Conservation (phyloP, 805 yeast genomes). For the Alloascoidea africana region DNA sequence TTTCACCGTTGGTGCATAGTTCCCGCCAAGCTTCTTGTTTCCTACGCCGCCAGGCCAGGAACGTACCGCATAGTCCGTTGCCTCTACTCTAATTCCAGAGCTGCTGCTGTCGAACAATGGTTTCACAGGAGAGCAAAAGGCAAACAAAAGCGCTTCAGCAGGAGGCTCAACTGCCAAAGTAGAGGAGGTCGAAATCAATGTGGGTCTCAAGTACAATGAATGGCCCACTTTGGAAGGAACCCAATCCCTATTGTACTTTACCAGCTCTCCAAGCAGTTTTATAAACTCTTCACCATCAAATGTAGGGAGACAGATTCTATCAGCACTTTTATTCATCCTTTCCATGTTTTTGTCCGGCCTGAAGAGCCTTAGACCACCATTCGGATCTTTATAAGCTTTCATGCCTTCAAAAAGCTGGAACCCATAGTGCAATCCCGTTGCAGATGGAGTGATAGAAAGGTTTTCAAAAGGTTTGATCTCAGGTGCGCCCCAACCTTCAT, state of each 20-base stretch:
- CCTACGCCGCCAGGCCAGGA: constrained; percentile 49
- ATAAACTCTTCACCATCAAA: constrained; percentile 30
- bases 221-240: constrained; percentile 26
- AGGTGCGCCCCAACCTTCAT: constrained; percentile 81
- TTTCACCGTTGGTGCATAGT: constrained; percentile 35
- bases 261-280: constrained; percentile 26
- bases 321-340: constrained; percentile 33
- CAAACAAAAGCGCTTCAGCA: constrained; percentile 24
- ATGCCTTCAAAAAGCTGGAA: constrained; percentile 93
- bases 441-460: constrained; percentile 68
- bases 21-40: constrained; percentile 36
- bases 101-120: constrained; percentile 31
- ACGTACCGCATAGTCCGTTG: constrained; percentile 30
- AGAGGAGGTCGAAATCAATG: constrained; percentile 32
- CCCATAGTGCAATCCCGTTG: constrained; percentile 87
- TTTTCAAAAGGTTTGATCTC: constrained; percentile 75
- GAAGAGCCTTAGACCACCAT: too few species aligned
- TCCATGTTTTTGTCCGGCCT: constrained; percentile 32
- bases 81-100: constrained; percentile 34
- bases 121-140: constrained; percentile 30
- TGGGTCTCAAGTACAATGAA: constrained; percentile 31
- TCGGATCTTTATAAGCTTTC: constrained; percentile 76
- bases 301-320: constrained; percentile 30
- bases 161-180: constrained; percentile 32
- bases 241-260: constrained; percentile 26